Evolutionary conservation across 2,329 filamentous ascomycete genomes (phyloP).

Genomic region (Monosporascus sp.): DNA sequence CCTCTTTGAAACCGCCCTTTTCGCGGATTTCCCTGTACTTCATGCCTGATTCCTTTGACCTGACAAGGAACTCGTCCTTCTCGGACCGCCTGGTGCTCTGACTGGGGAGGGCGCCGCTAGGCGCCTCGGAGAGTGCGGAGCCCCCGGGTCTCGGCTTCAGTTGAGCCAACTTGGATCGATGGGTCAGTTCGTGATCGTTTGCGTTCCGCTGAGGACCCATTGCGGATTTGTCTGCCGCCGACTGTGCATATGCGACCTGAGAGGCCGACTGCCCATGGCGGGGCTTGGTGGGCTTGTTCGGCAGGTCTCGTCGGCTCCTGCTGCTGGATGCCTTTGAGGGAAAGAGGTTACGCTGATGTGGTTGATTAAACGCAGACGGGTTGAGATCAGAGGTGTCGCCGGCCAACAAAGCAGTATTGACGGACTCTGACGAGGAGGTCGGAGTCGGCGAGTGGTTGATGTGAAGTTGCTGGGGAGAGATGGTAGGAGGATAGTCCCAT

Average conservation of each 20-base stretch:
- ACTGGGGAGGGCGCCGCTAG: background rate
- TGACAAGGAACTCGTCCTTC: slow-evolving; percentile 47
- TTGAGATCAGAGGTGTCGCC: slow-evolving; percentile 13
- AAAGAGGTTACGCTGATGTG: slow-evolving; percentile 5
- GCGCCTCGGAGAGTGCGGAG: background rate
- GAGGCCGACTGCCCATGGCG: slow-evolving; percentile 4
- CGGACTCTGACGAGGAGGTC: slow-evolving; percentile 21
- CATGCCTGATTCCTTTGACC: slow-evolving; percentile 49
- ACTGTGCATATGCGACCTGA: background rate
- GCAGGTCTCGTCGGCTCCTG: slow-evolving; percentile 20
- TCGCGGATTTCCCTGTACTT: slow-evolving; percentile 61
- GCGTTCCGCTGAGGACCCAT: slow-evolving; percentile 1
- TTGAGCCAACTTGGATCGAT: slow-evolving; percentile 4
- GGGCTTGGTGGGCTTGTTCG: slow-evolving; percentile 16
- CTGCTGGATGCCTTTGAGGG: slow-evolving; percentile 5
- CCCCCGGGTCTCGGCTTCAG: slow-evolving; percentile 4
- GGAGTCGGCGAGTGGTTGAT: slow-evolving; percentile 25
- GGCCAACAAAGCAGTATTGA: slow-evolving; percentile 10
- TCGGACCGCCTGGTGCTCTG: slow-evolving; percentile 18
- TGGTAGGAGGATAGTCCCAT: slow-evolving; percentile 16
- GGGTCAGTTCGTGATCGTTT: slow-evolving; percentile 1
- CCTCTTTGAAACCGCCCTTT: slow-evolving; percentile 52
- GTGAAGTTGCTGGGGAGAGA: slow-evolving; percentile 24
- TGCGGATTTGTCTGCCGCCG: slow-evolving; percentile 10
- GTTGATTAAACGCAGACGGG: slow-evolving; percentile 11